phyloP scores from a whole-genome alignment of 2,329 filamentous ascomycete genomes.

The Exophiala spinifera region DNA sequence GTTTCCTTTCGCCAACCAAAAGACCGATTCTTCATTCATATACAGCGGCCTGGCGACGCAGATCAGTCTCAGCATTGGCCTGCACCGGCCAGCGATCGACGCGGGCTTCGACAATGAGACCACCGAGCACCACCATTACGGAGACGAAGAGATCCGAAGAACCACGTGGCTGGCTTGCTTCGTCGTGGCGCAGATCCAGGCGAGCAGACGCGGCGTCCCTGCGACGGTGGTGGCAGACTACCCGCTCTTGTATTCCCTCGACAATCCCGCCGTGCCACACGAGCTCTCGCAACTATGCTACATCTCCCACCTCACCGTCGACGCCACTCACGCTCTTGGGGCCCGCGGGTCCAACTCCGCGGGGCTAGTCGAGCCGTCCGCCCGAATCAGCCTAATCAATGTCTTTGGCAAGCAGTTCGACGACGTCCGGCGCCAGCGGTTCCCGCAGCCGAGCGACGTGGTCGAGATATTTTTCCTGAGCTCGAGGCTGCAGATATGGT shows the following conservation, averaged over 20 bases:
- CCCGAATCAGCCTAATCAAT: constrained; percentile 16
- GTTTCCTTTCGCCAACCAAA: constrained; percentile 25
- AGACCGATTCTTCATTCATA: constrained; percentile 21
- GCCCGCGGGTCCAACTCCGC: constrained; percentile 6
- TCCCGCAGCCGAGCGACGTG: constrained; percentile 1
- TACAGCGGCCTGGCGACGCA: constrained; percentile 25
- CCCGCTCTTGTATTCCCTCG: constrained; percentile 5
- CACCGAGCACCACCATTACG: constrained; percentile 7
- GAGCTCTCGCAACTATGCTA: constrained; percentile 12
- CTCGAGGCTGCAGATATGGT: constrained; percentile 17
- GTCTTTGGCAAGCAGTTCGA: constrained; percentile 15
- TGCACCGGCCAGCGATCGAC: constrained; percentile 28
- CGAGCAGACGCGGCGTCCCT: constrained; percentile 11
- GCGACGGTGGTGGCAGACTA: constrained; percentile 10
- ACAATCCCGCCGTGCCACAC: constrained; percentile 1
- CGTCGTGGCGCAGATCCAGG: constrained; percentile 19
- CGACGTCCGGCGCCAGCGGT: background rate
- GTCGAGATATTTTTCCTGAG: constrained; percentile 15
- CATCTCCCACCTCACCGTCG: constrained; percentile 9
- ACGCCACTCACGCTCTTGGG: constrained; percentile 6
- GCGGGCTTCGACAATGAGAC: constrained; percentile 21
- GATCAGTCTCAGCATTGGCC: constrained; percentile 24
- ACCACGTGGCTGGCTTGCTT: constrained; percentile 29
- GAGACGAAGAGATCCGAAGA: constrained; percentile 14
- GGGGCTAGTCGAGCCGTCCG: constrained; percentile 6